Conservation (phyloP, 805 yeast species). For the Kuraishia ogatae region DNA sequence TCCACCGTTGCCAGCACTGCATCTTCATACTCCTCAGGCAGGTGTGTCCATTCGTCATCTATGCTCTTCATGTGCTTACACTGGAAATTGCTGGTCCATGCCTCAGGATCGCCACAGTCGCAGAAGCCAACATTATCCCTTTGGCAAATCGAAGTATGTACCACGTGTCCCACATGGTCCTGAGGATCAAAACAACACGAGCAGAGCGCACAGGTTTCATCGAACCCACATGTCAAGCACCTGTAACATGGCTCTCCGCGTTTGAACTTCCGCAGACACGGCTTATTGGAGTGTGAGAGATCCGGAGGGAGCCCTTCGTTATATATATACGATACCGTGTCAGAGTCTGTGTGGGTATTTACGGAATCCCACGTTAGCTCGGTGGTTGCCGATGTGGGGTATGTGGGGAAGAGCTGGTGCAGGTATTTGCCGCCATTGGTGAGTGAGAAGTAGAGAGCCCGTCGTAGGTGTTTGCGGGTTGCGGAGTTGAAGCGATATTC, state of each 20-base stretch:
- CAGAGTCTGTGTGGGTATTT: constrained; percentile 5
- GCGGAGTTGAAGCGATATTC: constrained; percentile 22
- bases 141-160: constrained; percentile 52
- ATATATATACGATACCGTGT: background rate
- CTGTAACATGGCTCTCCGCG: constrained; percentile 79
- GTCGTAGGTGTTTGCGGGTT: constrained; percentile 25
- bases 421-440: constrained; percentile 32
- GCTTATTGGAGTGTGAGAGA: constrained; percentile 48
- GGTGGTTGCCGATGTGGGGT: constrained; percentile 11
- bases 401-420: constrained; percentile 23
- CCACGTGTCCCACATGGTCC: constrained; percentile 65
- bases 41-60: constrained; percentile 11
- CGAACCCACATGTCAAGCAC: constrained; percentile 68
- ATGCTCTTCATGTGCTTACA: constrained; percentile 36
- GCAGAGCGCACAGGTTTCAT: constrained; percentile 82
- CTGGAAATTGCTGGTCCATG: constrained; percentile 49
- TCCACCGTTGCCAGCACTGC: constrained; percentile 34
- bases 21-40: constrained; percentile 36
- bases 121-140: constrained; percentile 72
- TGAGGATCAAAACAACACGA: constrained; percentile 63
- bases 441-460: constrained; percentile 33
- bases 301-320: constrained; percentile 8
- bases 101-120: constrained; percentile 87
- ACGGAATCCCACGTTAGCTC: constrained; percentile 7
- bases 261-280: constrained; percentile 65